A percentile compares a stretch with the other conserved stretches of the same genome.
Evolutionary conservation across 2,329 filamentous ascomycete species (phyloP).

Genomic region (Coniella vitis): DNA sequence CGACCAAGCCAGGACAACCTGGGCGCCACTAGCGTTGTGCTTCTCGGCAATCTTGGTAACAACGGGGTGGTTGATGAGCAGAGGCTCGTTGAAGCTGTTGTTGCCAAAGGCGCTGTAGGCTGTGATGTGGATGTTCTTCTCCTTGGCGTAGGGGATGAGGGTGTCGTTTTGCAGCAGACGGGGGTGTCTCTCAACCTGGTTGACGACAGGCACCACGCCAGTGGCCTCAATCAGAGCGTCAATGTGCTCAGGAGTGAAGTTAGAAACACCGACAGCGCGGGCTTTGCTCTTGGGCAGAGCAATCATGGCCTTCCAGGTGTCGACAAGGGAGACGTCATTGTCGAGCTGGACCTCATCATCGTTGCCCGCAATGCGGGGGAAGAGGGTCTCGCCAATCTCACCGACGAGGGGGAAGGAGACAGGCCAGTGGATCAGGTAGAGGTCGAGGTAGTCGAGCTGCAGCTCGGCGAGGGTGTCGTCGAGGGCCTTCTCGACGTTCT

Average conservation of each 20-base stretch:
- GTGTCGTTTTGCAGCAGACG: conserved; percentile 49
- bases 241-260: conserved; percentile 58
- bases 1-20: conserved; percentile 52
- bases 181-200: conserved; percentile 65
- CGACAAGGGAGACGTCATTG: conserved; percentile 32
- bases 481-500: conserved; percentile 49
- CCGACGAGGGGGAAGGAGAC: conserved; percentile 31
- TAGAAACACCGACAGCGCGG: conserved; percentile 65
- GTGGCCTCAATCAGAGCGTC: conserved; percentile 50
- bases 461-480: conserved; percentile 50
- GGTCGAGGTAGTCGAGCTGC: conserved; percentile 51
- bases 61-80: conserved; percentile 50
- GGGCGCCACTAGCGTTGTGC: conserved; percentile 37
- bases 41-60: conserved; percentile 50
- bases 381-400: no score
- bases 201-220: conserved; percentile 53
- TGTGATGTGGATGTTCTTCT: conserved; percentile 60
- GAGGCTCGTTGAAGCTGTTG: conserved; percentile 37
- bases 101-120: conserved; percentile 54
- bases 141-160: conserved; percentile 52
- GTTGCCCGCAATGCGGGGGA: conserved; percentile 23
- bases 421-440: conserved; percentile 61
- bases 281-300: conserved; percentile 51
- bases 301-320: conserved; percentile 37
- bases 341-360: conserved; percentile 34